Evolutionary conservation across 2,329 filamentous ascomycete genomes (phyloP).

Genomic region (Nemania abortiva): DNA sequence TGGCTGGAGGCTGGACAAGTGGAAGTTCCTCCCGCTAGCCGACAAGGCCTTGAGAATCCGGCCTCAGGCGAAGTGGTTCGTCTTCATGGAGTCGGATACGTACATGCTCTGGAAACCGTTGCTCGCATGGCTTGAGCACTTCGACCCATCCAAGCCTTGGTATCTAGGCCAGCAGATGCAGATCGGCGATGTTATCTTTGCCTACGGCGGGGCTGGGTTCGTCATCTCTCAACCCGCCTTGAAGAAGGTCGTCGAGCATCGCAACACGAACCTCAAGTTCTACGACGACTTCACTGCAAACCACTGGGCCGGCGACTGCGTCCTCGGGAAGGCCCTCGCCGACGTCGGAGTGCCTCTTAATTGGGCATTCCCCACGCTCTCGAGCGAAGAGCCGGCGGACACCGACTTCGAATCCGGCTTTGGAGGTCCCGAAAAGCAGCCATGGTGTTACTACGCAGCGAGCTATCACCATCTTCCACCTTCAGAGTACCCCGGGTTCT

Average conservation of each 20-base stretch:
- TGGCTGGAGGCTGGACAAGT: constrained; percentile 66
- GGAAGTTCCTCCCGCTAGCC: constrained; percentile 68
- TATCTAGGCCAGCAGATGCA: constrained; percentile 68
- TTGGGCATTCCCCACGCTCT: constrained; percentile 62
- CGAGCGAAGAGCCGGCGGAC: constrained; percentile 55
- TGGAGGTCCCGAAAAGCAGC: constrained; percentile 54
- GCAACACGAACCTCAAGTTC: constrained; percentile 55
- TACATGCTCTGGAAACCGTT: constrained; percentile 67
- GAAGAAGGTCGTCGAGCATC: constrained; percentile 57
- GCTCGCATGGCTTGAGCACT: constrained; percentile 63
- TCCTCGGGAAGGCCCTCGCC: constrained; percentile 60
- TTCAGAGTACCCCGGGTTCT: constrained; percentile 57
- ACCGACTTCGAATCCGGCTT: constrained; percentile 59
- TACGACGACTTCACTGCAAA: constrained; percentile 59
- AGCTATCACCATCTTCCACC: constrained; percentile 63
- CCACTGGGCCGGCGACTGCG: constrained; percentile 64
- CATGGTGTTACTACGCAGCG: constrained; percentile 64
- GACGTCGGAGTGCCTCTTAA: constrained; percentile 60
- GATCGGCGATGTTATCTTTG: constrained; percentile 63
- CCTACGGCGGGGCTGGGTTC: constrained; percentile 66
- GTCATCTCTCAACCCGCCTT: constrained; percentile 64
- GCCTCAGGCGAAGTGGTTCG: constrained; percentile 66
- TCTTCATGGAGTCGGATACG: constrained; percentile 71
- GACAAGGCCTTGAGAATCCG: constrained; percentile 58
- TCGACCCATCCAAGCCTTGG: constrained; percentile 60